Conservation (phyloP, 345 rosid species). For the Toxicodendron radicans region DNA sequence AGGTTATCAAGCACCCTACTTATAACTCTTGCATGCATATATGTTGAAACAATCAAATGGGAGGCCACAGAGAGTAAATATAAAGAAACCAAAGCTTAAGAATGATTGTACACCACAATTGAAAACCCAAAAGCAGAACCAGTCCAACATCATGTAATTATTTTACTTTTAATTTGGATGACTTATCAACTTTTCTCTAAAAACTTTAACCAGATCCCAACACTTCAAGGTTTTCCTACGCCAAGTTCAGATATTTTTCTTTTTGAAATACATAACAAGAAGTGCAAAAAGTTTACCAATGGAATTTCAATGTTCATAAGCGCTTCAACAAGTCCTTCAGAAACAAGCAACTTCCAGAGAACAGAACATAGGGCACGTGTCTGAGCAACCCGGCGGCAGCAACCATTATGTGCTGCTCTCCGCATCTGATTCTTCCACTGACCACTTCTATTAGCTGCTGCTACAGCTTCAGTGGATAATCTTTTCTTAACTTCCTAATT, state of each 20-base stretch:
- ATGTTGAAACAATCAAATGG: neutral
- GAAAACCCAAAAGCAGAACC: neutral
- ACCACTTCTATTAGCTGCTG: conserved; percentile 87
- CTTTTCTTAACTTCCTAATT: conserved; percentile 85
- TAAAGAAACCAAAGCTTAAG: neutral
- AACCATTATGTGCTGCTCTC: conserved; percentile 92
- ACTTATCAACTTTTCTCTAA: neutral
- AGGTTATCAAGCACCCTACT: neutral
- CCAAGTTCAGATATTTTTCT: conserved; percentile 18
- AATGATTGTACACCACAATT: neutral
- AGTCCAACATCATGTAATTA: neutral
- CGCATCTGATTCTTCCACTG: conserved; percentile 96
- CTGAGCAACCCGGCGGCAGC: conserved; percentile 93
- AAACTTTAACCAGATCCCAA: neutral
- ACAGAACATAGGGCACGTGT: conserved; percentile 67
- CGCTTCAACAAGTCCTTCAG: conserved; percentile 68
- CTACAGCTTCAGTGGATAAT: conserved; percentile 74
- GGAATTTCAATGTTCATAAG: conserved; percentile 74
- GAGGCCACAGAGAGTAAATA: neutral
- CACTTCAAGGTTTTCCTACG: neutral
- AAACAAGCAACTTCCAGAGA: conserved; percentile 83
- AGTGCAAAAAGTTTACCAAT: conserved; percentile 51
- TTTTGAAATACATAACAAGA: conserved; percentile 3
- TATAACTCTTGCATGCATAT: conserved; percentile 6
- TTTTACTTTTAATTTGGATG: neutral